Evolutionary conservation across 2,329 filamentous ascomycete genomes (phyloP).

Genomic region (Talaromyces rugulosus): DNA sequence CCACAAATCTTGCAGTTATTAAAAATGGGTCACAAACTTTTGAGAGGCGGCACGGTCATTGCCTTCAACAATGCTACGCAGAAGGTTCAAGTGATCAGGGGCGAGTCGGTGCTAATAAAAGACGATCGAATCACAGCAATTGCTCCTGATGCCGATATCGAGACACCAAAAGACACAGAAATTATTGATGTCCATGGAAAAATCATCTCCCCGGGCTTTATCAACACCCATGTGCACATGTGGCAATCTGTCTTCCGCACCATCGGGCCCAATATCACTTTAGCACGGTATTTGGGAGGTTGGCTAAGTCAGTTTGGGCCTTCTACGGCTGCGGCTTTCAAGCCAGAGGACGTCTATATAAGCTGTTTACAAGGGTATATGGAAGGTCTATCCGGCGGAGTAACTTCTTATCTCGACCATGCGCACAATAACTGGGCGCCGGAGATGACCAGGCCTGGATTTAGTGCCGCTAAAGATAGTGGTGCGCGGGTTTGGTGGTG

Average conservation of each 20-base stretch:
- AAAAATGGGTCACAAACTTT: not conserved
- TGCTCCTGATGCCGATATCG: not conserved
- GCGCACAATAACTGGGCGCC: conserved; percentile 43
- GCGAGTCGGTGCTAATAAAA: not conserved
- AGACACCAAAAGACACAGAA: not conserved
- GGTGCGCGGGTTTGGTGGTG: conserved; percentile 48
- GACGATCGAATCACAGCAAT: not conserved
- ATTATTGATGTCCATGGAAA: not conserved
- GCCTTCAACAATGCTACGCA: not conserved
- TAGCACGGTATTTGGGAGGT: conserved; percentile 45
- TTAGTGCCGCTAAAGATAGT: conserved; percentile 47
- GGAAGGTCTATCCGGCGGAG: conserved; percentile 51
- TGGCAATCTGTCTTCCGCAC: conserved; percentile 57
- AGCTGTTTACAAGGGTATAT: conserved; percentile 46
- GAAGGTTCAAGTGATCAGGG: not conserved
- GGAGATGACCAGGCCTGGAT: conserved; percentile 38
- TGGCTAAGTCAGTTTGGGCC: conserved; percentile 25
- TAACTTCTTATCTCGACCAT: conserved; percentile 52
- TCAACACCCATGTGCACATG: conserved; percentile 54
- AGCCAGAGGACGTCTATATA: conserved; percentile 45
- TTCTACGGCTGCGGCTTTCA: conserved; percentile 11
- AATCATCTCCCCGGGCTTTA: conserved; percentile 44
- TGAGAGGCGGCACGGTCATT: not conserved
- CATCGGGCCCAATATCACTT: conserved; percentile 48
- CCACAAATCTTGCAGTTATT: too few species aligned